Percentiles rank a stretch among this genome's conserved stretches.
These are phyloP conservation scores for Tetrahymena malaccensis DNA, from an alignment of 73 alveolate genomes.

Conservation along the genomic window DNA sequence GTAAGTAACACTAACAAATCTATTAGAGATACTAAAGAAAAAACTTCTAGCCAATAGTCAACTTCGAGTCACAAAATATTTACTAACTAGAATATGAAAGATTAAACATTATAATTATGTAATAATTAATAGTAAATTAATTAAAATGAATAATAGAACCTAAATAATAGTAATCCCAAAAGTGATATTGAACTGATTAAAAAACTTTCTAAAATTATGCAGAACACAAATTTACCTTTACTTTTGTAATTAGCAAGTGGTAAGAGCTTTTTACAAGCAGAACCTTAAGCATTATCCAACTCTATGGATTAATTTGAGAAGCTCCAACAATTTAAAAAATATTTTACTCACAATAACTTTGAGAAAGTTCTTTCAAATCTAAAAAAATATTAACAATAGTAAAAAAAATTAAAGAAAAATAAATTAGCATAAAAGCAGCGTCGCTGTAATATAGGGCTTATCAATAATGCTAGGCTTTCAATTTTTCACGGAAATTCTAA, in stretches of 20 bases:
- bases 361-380: neutral
- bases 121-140: no score
- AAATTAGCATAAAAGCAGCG: neutral
- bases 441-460: neutral
- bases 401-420: no score
- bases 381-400: neutral
- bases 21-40: neutral
- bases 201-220: neutral
- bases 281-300: neutral
- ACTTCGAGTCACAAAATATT: neutral
- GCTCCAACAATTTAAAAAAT: neutral
- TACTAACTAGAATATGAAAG: no score
- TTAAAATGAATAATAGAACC: no score
- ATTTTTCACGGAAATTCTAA: neutral
- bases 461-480: neutral
- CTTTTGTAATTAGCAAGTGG: neutral
- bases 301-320: neutral
- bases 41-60: neutral
- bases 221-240: neutral
- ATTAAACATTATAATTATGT: no score
- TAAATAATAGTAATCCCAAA: no score
- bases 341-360: neutral
- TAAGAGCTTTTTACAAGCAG: neutral
- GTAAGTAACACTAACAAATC: neutral
- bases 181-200: neutral